These are phyloP conservation scores for Phaffomyces opuntiae DNA, from an alignment of 805 yeast genomes.

Conservation along the genomic window DNA sequence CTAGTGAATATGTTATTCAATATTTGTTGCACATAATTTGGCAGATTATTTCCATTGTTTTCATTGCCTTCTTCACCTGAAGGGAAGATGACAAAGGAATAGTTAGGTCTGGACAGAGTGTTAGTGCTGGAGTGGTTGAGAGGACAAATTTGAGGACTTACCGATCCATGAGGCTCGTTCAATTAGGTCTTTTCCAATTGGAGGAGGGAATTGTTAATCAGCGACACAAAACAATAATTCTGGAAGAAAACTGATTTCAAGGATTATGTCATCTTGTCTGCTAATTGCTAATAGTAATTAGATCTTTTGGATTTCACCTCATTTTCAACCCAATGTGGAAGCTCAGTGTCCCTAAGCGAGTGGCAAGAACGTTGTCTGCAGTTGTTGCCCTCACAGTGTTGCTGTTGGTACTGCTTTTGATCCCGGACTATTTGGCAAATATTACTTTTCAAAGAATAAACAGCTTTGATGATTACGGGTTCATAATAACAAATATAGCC, in stretches of 20 bases:
- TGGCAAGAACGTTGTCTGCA: not conserved
- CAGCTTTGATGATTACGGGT: not conserved
- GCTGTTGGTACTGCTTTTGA: not conserved
- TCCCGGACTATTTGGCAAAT: not conserved
- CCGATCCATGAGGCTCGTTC: not conserved
- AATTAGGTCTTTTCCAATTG: not conserved
- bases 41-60: not conserved
- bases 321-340: not conserved
- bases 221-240: not conserved
- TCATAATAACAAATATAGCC: conserved; percentile 3
- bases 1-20: not conserved
- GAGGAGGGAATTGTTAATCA: not conserved
- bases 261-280: not conserved
- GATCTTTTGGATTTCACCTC: not conserved
- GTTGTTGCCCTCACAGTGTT: not conserved
- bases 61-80: conserved; percentile 12
- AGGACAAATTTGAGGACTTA: not conserved
- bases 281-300: too few species aligned
- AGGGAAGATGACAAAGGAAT: conserved; percentile 17
- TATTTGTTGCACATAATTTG: not conserved
- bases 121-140: not conserved
- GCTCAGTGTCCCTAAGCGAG: not conserved
- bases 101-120: not conserved
- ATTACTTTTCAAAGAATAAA: not conserved
- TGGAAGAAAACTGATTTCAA: not conserved